A percentile compares a stretch with the other conserved stretches of the same genome.
These are phyloP conservation scores for Dactylellina leptospora DNA, from an alignment of 2,329 filamentous ascomycete species.

Conservation along the genomic window DNA sequence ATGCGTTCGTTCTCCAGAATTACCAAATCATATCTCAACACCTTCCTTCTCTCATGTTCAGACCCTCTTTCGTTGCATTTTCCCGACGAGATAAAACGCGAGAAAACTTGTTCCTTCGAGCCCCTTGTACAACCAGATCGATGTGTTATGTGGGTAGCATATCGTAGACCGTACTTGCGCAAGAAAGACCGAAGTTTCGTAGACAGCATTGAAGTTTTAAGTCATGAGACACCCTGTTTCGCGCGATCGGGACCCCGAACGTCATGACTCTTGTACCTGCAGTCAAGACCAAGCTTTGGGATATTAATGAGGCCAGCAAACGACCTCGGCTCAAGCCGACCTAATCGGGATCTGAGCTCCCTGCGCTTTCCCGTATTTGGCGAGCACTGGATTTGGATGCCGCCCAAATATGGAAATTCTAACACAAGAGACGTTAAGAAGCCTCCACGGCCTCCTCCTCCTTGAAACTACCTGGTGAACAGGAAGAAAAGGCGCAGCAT, in stretches of 20 bases:
- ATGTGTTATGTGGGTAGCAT: neutral
- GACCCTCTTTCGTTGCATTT: slow-evolving; percentile 9
- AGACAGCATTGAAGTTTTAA: slow-evolving; percentile 9
- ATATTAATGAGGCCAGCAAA: neutral
- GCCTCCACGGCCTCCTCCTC: slow-evolving; percentile 3
- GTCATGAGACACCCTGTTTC: neutral
- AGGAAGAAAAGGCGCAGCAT: slow-evolving; percentile 18
- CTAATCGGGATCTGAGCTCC: slow-evolving; percentile 17
- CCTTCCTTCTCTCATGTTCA: slow-evolving; percentile 4
- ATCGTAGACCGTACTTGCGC: neutral
- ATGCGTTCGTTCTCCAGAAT: too few species aligned
- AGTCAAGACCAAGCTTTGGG: slow-evolving; percentile 19
- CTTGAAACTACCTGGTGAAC: slow-evolving; percentile 27
- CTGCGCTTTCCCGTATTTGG: slow-evolving; percentile 8
- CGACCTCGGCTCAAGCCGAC: slow-evolving; percentile 13
- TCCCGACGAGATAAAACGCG: slow-evolving; percentile 22
- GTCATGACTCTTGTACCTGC: slow-evolving; percentile 42
- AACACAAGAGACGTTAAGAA: slow-evolving; percentile 36
- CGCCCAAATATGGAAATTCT: slow-evolving; percentile 30
- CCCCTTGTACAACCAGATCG: neutral
- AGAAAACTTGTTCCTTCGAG: neutral
- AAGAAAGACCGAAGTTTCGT: neutral
- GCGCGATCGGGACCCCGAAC: slow-evolving; percentile 6
- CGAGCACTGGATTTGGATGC: neutral
- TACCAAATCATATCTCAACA: neutral